These are phyloP conservation scores for Trebouxia gelatinosa DNA, from an alignment of 163 green algal genomes.

Conservation along the genomic window DNA sequence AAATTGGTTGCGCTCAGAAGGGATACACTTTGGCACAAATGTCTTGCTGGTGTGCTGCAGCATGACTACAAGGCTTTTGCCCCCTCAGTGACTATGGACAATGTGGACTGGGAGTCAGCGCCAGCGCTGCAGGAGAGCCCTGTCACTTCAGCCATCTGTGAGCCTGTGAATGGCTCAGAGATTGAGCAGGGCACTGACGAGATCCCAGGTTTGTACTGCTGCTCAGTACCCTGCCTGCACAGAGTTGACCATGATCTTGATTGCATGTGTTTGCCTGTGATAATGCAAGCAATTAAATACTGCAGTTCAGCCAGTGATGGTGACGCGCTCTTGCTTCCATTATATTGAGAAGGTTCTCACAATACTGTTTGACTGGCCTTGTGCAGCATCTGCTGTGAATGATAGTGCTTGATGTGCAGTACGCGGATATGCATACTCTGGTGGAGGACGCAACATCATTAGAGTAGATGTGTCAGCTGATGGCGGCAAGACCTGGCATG, in stretches of 20 bases:
- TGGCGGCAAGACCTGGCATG: conserved; percentile 74
- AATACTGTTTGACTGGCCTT: too few species aligned
- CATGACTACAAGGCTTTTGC: conserved; percentile 86
- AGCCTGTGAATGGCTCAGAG: conserved; percentile 48
- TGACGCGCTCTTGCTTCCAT: too few species aligned
- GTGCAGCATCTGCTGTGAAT: not conserved
- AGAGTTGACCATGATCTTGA: too few species aligned
- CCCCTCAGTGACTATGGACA: conserved; percentile 72
- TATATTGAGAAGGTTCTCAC: too few species aligned
- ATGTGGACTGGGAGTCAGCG: conserved; percentile 71
- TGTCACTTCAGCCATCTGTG: conserved; percentile 73
- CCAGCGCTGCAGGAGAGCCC: conserved; percentile 73
- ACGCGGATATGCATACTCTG: conserved; percentile 62
- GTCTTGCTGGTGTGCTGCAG: conserved; percentile 37
- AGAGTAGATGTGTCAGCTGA: conserved; percentile 84
- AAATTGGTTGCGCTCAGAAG: too few species aligned
- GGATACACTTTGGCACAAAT: too few species aligned
- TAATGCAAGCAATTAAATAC: too few species aligned
- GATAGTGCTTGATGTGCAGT: conserved; percentile 4
- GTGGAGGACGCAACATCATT: conserved; percentile 76
- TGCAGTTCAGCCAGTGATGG: too few species aligned
- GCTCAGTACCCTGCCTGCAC: too few species aligned
- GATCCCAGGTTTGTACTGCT: conserved; percentile 36
- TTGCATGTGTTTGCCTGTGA: too few species aligned
- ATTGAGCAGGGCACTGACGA: conserved; percentile 49